Evolutionary conservation across 495 filamentous ascomycete genomes (phyloP).

Genomic region (Cairneyella variabilis): DNA sequence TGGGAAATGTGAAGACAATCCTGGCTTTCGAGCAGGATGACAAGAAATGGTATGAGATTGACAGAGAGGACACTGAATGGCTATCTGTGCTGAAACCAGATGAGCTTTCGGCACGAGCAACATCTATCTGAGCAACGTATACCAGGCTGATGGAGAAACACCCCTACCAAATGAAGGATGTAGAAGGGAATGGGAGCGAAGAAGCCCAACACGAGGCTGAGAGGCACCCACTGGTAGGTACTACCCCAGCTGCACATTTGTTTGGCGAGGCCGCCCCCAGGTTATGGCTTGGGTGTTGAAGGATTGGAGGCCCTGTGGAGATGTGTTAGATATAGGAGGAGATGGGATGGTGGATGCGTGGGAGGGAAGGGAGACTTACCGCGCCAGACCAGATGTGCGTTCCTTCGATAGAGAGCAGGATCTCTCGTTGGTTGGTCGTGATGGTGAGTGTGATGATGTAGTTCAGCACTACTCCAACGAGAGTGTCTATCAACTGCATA

Average conservation of each 20-base stretch:
- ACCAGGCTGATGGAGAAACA: no score
- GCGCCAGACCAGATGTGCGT: constrained; percentile 42
- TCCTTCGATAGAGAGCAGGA: constrained; percentile 37
- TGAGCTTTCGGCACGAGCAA: no score
- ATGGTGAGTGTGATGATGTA: constrained; percentile 45
- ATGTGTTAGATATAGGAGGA: not conserved
- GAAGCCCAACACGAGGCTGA: constrained; percentile 32
- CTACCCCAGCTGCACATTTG: constrained; percentile 35
- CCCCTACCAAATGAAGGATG: constrained; percentile 27
- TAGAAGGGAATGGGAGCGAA: constrained; percentile 31
- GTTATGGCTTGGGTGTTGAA: constrained; percentile 37
- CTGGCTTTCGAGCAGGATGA: no score
- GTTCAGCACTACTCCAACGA: constrained; percentile 42
- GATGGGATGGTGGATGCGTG: not conserved
- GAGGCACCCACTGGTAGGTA: constrained; percentile 32
- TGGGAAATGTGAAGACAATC: no score
- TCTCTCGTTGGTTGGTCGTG: constrained; percentile 29
- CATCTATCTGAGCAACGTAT: no score
- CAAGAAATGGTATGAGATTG: no score
- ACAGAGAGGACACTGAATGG: no score
- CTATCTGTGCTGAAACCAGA: no score
- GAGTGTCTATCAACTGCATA: constrained; percentile 39
- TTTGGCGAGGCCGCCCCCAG: constrained; percentile 36
- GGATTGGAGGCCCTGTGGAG: constrained; percentile 33
- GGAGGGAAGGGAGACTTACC: not conserved